A percentile compares a stretch with the other conserved stretches of the same genome.
These are phyloP conservation scores for Thermothelomyces thermophilus DNA, from an alignment of 2,329 filamentous ascomycete species.

Conservation along the genomic window DNA sequence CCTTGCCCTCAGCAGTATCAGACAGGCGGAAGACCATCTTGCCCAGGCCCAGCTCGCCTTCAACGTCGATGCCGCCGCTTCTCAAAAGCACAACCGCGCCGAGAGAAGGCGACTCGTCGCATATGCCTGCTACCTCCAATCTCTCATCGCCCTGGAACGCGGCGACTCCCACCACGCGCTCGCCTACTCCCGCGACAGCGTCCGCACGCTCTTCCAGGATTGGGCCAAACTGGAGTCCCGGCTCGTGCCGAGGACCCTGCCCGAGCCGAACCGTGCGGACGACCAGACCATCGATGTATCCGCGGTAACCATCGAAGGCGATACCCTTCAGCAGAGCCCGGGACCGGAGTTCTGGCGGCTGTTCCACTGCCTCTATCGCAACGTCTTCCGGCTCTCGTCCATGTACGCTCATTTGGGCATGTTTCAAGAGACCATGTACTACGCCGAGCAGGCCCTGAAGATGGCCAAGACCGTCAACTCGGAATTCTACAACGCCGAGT, in stretches of 20 bases:
- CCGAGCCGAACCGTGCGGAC: slow-evolving; percentile 15
- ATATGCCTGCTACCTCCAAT: slow-evolving; percentile 58
- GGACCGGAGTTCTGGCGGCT: slow-evolving; percentile 74
- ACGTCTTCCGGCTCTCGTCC: slow-evolving; percentile 65
- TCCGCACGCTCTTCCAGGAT: slow-evolving; percentile 50
- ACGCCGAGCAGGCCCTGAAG: slow-evolving; percentile 75
- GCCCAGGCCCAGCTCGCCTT: slow-evolving; percentile 36
- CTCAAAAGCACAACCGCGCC: slow-evolving; percentile 20
- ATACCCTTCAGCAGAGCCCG: slow-evolving; percentile 30
- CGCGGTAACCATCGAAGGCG: slow-evolving; percentile 23
- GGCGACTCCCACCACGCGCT: slow-evolving; percentile 55
- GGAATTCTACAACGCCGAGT: slow-evolving; percentile 49
- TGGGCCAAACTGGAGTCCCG: slow-evolving; percentile 47
- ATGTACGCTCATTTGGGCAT: slow-evolving; percentile 80
- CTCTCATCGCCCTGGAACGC: slow-evolving; percentile 56
- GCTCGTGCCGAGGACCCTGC: slow-evolving; percentile 16
- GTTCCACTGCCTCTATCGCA: slow-evolving; percentile 64
- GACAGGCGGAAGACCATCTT: slow-evolving; percentile 48
- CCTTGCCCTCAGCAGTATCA: slow-evolving; percentile 57
- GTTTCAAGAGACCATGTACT: slow-evolving; percentile 82
- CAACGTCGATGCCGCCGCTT: slow-evolving; percentile 25
- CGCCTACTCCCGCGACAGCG: slow-evolving; percentile 48
- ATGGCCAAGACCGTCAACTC: slow-evolving; percentile 65
- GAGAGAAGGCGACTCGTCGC: slow-evolving; percentile 46
- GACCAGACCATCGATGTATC: slow-evolving; percentile 28